These are phyloP conservation scores for Pulveroboletus sp. DNA, from an alignment of 768 basidiomycete species.

Conservation along the genomic window DNA sequence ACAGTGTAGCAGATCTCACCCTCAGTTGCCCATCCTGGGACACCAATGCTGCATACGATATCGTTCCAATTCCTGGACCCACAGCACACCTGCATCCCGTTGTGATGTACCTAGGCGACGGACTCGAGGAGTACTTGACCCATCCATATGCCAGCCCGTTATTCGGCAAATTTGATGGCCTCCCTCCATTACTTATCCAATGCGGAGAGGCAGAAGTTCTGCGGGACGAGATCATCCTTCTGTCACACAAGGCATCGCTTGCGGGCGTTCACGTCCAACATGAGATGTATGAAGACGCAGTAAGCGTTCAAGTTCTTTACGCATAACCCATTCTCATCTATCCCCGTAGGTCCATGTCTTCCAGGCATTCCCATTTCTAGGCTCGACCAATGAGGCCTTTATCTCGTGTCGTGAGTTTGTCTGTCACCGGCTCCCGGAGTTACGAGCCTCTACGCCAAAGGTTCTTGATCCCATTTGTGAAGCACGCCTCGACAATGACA, in stretches of 20 bases:
- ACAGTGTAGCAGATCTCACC: conserved; percentile 62
- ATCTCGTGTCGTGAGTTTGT: conserved; percentile 68
- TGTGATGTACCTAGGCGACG: conserved; percentile 85
- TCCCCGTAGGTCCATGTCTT: conserved; percentile 77
- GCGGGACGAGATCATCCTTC: conserved; percentile 85
- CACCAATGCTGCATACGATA: conserved; percentile 81
- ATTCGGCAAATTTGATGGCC: conserved; percentile 80
- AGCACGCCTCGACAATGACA: conserved; percentile 61
- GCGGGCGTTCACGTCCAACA: conserved; percentile 84
- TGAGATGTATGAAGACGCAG: conserved; percentile 88
- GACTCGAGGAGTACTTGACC: conserved; percentile 76
- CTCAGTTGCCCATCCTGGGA: conserved; percentile 99
- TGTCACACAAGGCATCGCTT: conserved; percentile 89
- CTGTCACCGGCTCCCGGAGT: conserved; percentile 49
- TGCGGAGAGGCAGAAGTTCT: conserved; percentile 93
- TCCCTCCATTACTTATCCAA: conserved; percentile 90
- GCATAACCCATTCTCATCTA: background rate
- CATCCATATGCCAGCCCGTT: conserved; percentile 96
- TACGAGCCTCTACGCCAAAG: conserved; percentile 47
- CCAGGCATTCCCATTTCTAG: conserved; percentile 79
- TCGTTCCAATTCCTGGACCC: conserved; percentile 64
- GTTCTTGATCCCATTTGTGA: conserved; percentile 52
- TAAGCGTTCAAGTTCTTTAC: conserved; percentile 35
- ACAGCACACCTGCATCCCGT: conserved; percentile 92
- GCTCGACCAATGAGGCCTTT: conserved; percentile 61